Base-by-base conservation (phyloP, 2,329 filamentous ascomycete species). In the Xylariaceae sp. region DNA sequence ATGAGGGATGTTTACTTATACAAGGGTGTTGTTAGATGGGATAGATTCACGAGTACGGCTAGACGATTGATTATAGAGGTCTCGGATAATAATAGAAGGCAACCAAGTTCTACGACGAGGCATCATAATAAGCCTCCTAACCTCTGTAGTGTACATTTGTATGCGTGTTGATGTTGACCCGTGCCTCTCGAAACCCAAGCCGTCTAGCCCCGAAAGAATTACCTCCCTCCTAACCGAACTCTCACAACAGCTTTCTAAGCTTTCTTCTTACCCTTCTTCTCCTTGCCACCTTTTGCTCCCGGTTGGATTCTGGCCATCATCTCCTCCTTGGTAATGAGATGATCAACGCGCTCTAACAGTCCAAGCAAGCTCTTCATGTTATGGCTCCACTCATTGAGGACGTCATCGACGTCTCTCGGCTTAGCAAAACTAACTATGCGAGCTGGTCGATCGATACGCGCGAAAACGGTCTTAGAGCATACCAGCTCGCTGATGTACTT, bases 281-380 rank as follows among this genome's bases (percentile, higher is more conserved):
- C 75, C 65, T 77, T 75, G 16, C 65, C 64, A 18, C 69, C 70
- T 69, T 78, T 75, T 37, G 75, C 77, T 6, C 72, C 80, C 5
- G 91, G 91, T 74, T 95, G 89, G 69, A 99, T 98, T 57, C 93
- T 85, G 41, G 95, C 95, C 95, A 99, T 99, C 95, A 99, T 99
- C 82, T 99, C 95, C 78, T 99, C 95, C 82, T 98, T 98, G 52
- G 96, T 99, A 70, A 99, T 99, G 69, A 99, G 81, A 75, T 99
- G 95, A 72, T 99, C 95, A 59, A 99, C 96, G 61, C 92, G 84
- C 81, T 96, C 92, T 70, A 96, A 72, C 52, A 93, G 77, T 10
- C 91, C 91, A 63, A 96, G 77, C 67, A 96, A 77, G 71, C 88
- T 93, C 88, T 95, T 96, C 91, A 96, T 98, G 75, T 97, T 96